Percentiles rank a stretch among this genome's conserved stretches.
Conservation (phyloP, 441 rosid genomes). For the Arabidopsis lyrata region DNA sequence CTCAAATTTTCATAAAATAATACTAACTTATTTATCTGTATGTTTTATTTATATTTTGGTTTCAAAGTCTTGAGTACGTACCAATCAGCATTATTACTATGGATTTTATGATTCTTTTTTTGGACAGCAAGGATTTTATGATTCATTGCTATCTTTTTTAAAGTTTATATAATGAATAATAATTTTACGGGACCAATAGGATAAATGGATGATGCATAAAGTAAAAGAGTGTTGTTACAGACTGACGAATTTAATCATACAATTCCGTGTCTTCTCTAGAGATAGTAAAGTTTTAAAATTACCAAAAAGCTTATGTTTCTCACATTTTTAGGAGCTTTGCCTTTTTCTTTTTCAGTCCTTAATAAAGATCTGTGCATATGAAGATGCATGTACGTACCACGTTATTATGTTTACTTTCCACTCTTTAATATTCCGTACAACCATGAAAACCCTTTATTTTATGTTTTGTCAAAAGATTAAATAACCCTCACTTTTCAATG, state of each 20-base stretch:
- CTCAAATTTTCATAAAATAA: slow-evolving; percentile 23
- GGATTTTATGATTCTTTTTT: slow-evolving; percentile 10
- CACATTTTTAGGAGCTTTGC: slow-evolving; percentile 46
- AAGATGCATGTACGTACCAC: slow-evolving; percentile 45
- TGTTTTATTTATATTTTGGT: slow-evolving; percentile 12
- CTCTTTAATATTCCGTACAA: slow-evolving; percentile 39
- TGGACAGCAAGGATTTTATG: not conserved
- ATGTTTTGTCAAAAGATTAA: not conserved
- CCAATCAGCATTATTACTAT: slow-evolving; percentile 19
- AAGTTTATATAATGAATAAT: slow-evolving; percentile 8
- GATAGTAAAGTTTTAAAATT: slow-evolving; percentile 37
- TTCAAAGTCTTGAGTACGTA: slow-evolving; percentile 14
- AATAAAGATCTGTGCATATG: slow-evolving; percentile 41
- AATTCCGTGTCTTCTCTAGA: slow-evolving; percentile 47
- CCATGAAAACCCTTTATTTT: slow-evolving; percentile 20
- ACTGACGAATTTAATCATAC: slow-evolving; percentile 43
- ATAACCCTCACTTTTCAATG: not conserved
- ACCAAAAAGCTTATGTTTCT: slow-evolving; percentile 42
- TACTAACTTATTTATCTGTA: slow-evolving; percentile 30
- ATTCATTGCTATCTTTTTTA: slow-evolving; percentile 4
- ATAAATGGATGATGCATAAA: slow-evolving; percentile 35
- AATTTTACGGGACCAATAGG: slow-evolving; percentile 34
- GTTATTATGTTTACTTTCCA: slow-evolving; percentile 36
- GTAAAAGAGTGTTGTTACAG: slow-evolving; percentile 39
- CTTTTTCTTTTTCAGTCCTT: slow-evolving; percentile 45